Evolutionary conservation across 1,139 yeast species (phyloP), one percentile per base, ranked within the genome.

Genomic region (Pichia sp.): DNA sequence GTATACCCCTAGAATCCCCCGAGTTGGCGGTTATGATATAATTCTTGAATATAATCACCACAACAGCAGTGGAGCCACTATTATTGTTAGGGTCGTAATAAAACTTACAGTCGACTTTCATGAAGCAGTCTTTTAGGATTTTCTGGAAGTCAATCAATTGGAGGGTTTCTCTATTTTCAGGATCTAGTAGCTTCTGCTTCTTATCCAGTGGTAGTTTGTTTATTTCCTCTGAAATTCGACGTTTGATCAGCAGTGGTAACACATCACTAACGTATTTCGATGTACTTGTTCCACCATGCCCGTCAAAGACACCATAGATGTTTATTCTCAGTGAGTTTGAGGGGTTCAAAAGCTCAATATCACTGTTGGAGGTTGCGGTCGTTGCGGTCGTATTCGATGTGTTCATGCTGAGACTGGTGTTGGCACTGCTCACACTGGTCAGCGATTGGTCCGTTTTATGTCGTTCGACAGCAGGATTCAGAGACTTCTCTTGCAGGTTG

Each of bases 241-340:
- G 57, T 51, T 59, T 57, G 5, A 67, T 49, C 3, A 60, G 54
- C 8, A 30, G 46, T 5, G 70, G 68, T 15, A 82, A 71, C 31
- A 69, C 70, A n/a, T 75, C 75, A 45, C 82, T 75, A 4, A 86
- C 71, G 61, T 73, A 80, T 46, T 76, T 76, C 1, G 92, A 83
- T 43, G 87, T 77, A 36, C 76, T 75, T 15, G 77, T 75, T 19
- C 92, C 92, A 2, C 95, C 95, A 67, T 87, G 95, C 3, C 95
- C 95, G 67, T 87, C 95, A 69, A 84, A 87, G 4, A 87, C 87
- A 0, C 85, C 90, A 67, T 84, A 85, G 8, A 86, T 76, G 44
- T 85, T 83, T 44, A 85, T 65, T 45, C 68, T 68, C 31, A 72
- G 46, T 10, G 57, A 34, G 5, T 50, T 50, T 3, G 42, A 16